Percentiles rank a stretch among this genome's conserved stretches.
These are phyloP conservation scores for Coriolopsis trogii DNA, from an alignment of 1,284 basidiomycete genomes.

Conservation along the genomic window DNA sequence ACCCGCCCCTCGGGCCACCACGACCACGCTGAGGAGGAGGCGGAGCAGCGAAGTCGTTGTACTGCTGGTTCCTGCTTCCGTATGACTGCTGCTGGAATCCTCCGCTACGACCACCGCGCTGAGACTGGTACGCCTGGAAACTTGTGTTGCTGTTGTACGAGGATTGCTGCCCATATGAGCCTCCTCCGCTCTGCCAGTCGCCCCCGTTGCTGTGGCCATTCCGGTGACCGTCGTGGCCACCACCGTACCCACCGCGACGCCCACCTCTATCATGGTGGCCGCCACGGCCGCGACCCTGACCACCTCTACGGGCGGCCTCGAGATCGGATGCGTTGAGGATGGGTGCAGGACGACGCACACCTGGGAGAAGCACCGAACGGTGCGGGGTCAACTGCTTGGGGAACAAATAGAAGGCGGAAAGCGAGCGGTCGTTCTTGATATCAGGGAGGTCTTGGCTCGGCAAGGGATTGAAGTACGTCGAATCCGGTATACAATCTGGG, in stretches of 20 bases:
- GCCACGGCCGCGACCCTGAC: slow-evolving; percentile 39
- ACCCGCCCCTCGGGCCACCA: slow-evolving; percentile 20
- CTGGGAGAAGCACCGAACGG: slow-evolving; percentile 82
- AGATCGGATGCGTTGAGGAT: slow-evolving; percentile 76
- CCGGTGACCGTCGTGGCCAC: slow-evolving; percentile 33
- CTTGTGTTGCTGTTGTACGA: slow-evolving; percentile 14
- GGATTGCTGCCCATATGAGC: slow-evolving; percentile 17
- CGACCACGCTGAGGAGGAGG: slow-evolving; percentile 19
- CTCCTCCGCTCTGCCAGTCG: slow-evolving; percentile 17
- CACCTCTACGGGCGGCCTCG: slow-evolving; percentile 58
- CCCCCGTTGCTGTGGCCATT: slow-evolving; percentile 22
- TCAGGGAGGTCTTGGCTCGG: slow-evolving; percentile 65
- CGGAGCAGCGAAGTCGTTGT: slow-evolving; percentile 22
- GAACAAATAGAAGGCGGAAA: slow-evolving; percentile 90
- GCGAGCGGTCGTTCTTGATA: slow-evolving; percentile 84
- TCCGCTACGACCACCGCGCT: slow-evolving; percentile 20
- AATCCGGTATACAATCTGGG: slow-evolving; percentile 88
- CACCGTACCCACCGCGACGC: slow-evolving; percentile 46
- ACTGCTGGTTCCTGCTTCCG: slow-evolving; percentile 13
- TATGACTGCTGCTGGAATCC: slow-evolving; percentile 14
- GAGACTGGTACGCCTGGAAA: slow-evolving; percentile 11
- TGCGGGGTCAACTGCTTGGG: slow-evolving; percentile 88
- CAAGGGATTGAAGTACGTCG: slow-evolving; percentile 85
- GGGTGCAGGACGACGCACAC: slow-evolving; percentile 63
- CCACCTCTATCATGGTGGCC: slow-evolving; percentile 21